phyloP scores from a whole-genome alignment of 2,329 filamentous ascomycete species.

The Fusarium graminum region DNA sequence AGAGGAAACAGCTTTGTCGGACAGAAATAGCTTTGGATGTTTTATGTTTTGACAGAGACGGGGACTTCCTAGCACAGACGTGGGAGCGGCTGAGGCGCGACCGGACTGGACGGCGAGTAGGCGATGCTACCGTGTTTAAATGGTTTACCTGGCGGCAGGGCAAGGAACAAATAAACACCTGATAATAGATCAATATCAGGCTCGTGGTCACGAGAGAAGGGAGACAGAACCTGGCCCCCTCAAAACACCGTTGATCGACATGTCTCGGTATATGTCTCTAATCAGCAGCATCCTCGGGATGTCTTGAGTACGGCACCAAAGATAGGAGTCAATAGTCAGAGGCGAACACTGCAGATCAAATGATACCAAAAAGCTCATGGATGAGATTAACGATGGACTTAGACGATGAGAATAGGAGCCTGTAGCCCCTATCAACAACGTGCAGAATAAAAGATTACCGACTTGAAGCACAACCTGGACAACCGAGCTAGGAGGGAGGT shows the following conservation, averaged over 20 bases:
- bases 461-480: conserved; percentile 33
- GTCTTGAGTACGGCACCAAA: not conserved
- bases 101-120: conserved; percentile 31
- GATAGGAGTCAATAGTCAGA: conserved; percentile 1
- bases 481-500: conserved; percentile 16
- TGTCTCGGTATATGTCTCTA: conserved; percentile 30
- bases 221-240: conserved; percentile 2
- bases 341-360: conserved; percentile 13
- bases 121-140: conserved; percentile 17
- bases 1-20: conserved; percentile 34
- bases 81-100: conserved; percentile 45
- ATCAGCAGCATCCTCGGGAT: conserved; percentile 7
- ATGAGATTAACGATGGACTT: conserved; percentile 2
- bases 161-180: conserved; percentile 7
- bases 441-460: conserved; percentile 16
- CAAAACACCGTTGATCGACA: conserved; percentile 19
- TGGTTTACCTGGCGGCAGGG: not conserved
- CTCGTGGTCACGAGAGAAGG: conserved; percentile 10
- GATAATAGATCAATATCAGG: conserved; percentile 1
- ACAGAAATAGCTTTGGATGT: conserved; percentile 30
- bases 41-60: conserved; percentile 38
- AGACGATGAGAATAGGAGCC: conserved; percentile 17
- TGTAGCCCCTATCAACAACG: conserved; percentile 22
- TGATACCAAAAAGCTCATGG: not conserved
- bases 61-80: conserved; percentile 42